Evolutionary conservation across 441 rosid genomes (phyloP), one percentile per base, ranked within the genome.

Genomic region (Populus hybrid): DNA sequence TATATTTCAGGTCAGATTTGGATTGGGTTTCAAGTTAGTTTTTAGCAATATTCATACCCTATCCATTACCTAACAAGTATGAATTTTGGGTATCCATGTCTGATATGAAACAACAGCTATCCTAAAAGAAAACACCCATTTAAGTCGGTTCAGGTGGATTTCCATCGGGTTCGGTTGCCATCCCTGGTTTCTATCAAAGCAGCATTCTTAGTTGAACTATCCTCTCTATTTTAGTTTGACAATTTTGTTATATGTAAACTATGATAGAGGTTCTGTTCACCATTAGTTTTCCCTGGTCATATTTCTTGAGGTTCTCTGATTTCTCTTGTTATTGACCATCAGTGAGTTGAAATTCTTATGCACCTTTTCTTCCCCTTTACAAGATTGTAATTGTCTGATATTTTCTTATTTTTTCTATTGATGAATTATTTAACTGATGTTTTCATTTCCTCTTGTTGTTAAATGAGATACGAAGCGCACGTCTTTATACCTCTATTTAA

Each of bases 131-230:
- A 50, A 50, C 56, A 50, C 56, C 56, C 56, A 50, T 16, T 50
- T 50, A 50, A 50, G 56, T 45, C 0, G 56, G 56, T 45, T 45
- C 7, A 14, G 56, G 56, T 50, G 56, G 56, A 50, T 50, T 4
- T 4, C 56, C 20, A 50, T 50, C 7, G 6, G 56, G 6, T 50
- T 16, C 7, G 7, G 56, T 14, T 45, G 56, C 56, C 56, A 16
- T 56, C 21, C 64, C 26, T 6, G 36, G 40, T 35, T 45, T 3
- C 21, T 33, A 33, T 4, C 45, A 28, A 66, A 24, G 71, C 16
- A 20, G 68, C 42, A 40, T 56, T 72, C 14, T 59, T 31, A 26
- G 16, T 40, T 68, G 74, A 73, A n/a, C 64, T 73, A n/a, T 36
- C 20, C 61, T 36, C 14, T 35, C 6, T 0, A 16, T 53, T 69